Evolutionary conservation across 116 monocot species (phyloP).

Genomic region (Thalassia testudinum): DNA sequence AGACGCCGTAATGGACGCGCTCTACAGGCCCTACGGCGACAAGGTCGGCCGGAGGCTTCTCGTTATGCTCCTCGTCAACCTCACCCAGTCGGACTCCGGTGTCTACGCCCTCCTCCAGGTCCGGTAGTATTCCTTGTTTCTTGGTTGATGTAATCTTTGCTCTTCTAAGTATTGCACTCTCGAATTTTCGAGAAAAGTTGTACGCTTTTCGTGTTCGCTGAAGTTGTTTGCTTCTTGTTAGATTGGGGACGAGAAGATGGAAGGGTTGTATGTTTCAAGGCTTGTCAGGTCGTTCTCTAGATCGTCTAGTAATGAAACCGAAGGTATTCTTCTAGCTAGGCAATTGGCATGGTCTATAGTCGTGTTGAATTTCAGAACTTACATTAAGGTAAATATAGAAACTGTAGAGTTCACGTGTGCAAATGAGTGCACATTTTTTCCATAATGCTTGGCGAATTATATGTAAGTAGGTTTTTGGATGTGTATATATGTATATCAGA

Average conservation of each 20-base stretch:
- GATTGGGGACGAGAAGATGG: constrained; percentile 76
- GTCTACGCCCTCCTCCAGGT: constrained; percentile 60
- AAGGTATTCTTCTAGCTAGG: constrained; percentile 14
- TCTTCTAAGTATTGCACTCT: no score
- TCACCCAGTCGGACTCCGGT: constrained; percentile 77
- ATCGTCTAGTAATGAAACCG: constrained; percentile 34
- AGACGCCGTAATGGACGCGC: constrained; percentile 26
- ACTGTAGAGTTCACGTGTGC: no score
- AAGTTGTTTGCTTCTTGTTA: constrained; percentile 11
- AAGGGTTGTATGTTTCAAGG: constrained; percentile 75
- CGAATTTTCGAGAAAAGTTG: no score
- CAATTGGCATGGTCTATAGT: background rate
- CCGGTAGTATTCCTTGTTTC: background rate
- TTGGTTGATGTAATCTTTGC: background rate
- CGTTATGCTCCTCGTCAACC: constrained; percentile 82
- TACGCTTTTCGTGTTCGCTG: no score
- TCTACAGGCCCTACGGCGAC: constrained; percentile 13
- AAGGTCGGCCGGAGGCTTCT: constrained; percentile 19
- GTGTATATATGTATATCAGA: no score
- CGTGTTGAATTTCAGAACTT: no score
- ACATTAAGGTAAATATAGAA: no score
- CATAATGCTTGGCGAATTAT: no score
- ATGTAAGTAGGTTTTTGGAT: no score
- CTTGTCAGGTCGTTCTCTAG: constrained; percentile 88
- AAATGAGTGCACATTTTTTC: no score